These are phyloP conservation scores for Pythium folliculosum DNA, from an alignment of 352 stramenopile genomes.

Conservation along the genomic window DNA sequence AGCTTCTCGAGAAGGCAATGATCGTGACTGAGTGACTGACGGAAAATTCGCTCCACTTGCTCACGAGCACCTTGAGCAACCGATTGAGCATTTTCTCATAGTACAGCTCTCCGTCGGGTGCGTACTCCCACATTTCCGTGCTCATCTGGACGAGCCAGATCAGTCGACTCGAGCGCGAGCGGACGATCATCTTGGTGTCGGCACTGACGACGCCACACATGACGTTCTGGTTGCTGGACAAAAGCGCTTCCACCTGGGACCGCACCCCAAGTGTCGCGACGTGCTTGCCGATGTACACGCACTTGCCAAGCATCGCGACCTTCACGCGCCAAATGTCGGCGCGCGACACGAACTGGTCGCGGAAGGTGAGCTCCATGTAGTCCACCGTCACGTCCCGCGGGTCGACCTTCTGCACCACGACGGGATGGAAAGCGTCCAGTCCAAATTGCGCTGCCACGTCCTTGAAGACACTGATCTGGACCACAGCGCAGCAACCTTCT, in stretches of 20 bases:
- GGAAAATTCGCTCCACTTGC: conserved; percentile 82
- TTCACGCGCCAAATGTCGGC: conserved; percentile 91
- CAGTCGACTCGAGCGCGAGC: conserved; percentile 93
- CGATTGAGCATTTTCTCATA: conserved; percentile 90
- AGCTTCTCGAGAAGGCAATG: conserved; percentile 91
- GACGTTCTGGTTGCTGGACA: conserved; percentile 66
- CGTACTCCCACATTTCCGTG: conserved; percentile 94
- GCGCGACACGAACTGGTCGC: conserved; percentile 91
- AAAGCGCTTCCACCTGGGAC: conserved; percentile 90
- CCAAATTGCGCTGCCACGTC: conserved; percentile 75
- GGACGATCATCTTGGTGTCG: conserved; percentile 96
- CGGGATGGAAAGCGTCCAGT: conserved; percentile 60
- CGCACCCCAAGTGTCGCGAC: conserved; percentile 77
- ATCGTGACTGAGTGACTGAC: conserved; percentile 92
- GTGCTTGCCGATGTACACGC: conserved; percentile 75
- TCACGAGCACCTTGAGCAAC: conserved; percentile 72
- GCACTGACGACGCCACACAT: conserved; percentile 93
- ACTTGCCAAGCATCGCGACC: conserved; percentile 72
- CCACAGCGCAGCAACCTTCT: too few relatives aligned
- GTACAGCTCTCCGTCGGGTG: conserved; percentile 86
- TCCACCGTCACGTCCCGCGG: conserved; percentile 62
- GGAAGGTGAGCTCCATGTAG: conserved; percentile 89
- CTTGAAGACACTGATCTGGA: conserved; percentile 70
- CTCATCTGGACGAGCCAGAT: conserved; percentile 98
- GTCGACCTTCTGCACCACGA: conserved; percentile 62